A percentile compares a stretch with the other conserved stretches of the same genome.
Conservation (phyloP, 208 protist species). For the Trypanosoma platydactyli region DNA sequence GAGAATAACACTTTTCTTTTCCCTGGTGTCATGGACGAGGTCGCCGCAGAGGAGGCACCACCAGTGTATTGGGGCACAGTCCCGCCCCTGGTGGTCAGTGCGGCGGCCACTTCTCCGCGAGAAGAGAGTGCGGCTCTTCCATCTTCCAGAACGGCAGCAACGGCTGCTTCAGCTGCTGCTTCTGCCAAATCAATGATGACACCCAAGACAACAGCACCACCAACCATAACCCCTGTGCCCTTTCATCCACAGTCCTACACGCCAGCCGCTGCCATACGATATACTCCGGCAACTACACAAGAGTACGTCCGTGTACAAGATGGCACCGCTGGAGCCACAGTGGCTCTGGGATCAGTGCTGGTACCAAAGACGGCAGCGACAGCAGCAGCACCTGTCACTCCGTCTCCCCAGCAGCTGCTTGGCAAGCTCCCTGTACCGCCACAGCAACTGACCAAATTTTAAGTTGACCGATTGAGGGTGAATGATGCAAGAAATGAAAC, state of each 20-base stretch:
- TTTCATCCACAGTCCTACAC: slow-evolving; percentile 74
- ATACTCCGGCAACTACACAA: slow-evolving; percentile 38
- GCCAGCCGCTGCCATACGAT: slow-evolving; percentile 22
- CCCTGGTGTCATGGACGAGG: slow-evolving; percentile 84
- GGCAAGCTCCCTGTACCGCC: slow-evolving; percentile 13
- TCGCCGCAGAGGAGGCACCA: slow-evolving; percentile 31
- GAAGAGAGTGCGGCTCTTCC: neutral
- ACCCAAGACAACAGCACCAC: slow-evolving; percentile 18
- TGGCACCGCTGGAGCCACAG: slow-evolving; percentile 47
- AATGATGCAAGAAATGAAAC: slow-evolving; percentile 5
- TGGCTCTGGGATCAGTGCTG: slow-evolving; percentile 63
- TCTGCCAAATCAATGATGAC: slow-evolving; percentile 5
- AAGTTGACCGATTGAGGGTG: neutral
- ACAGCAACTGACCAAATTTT: slow-evolving; percentile 24
- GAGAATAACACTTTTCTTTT: slow-evolving; percentile 83
- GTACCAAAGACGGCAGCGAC: slow-evolving; percentile 44
- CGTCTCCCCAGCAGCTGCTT: slow-evolving; percentile 2
- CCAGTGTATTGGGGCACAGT: slow-evolving; percentile 48
- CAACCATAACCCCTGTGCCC: slow-evolving; percentile 56
- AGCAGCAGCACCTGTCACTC: neutral
- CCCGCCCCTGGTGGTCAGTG: slow-evolving; percentile 27
- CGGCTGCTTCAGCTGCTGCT: neutral
- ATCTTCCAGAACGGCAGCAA: slow-evolving; percentile 21
- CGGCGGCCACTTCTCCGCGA: neutral
- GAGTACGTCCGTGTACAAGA: slow-evolving; percentile 87